A percentile compares a stretch with the other conserved stretches of the same genome.
phyloP scores from a whole-genome alignment of 495 filamentous ascomycete genomes.

The Astrothelium macrocarpum region DNA sequence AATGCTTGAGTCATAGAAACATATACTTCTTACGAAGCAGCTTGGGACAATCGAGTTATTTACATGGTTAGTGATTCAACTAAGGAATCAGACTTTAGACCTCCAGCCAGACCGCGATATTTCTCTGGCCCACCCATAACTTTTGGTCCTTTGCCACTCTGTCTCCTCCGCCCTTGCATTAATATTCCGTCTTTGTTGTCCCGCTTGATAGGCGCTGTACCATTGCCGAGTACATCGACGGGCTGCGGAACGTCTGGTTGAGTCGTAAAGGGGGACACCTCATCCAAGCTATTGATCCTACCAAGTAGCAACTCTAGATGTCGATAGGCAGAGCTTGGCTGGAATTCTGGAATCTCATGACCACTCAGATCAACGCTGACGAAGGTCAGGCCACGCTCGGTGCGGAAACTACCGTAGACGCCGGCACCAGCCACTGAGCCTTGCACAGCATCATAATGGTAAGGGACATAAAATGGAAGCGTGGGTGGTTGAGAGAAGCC shows the following conservation, averaged over 20 bases:
- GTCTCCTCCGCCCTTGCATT: neutral
- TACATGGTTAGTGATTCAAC: neutral
- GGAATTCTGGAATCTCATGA: constrained; percentile 32
- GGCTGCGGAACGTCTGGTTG: neutral
- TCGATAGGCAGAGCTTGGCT: constrained; percentile 40
- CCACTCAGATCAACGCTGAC: constrained; percentile 26
- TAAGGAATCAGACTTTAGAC: neutral
- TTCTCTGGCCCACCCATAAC: neutral
- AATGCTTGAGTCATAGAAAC: too few relatives aligned
- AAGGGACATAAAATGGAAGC: constrained; percentile 32
- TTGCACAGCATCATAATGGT: constrained; percentile 23
- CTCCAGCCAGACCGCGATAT: neutral
- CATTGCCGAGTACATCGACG: neutral
- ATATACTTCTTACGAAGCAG: too few relatives aligned
- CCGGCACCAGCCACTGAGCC: constrained; percentile 25
- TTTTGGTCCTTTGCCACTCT: neutral
- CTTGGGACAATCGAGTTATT: too few relatives aligned
- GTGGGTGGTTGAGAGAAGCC: constrained; percentile 46
- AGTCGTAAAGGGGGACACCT: constrained; percentile 22
- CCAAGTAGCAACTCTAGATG: constrained; percentile 45
- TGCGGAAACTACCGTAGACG: constrained; percentile 27
- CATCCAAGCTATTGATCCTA: constrained; percentile 26
- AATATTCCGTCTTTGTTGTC: neutral
- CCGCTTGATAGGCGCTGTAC: neutral
- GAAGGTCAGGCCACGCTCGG: constrained; percentile 32